These are phyloP conservation scores for Magnolia changhungtana DNA, from an alignment of 164 flowering plant species.

Conservation along the genomic window DNA sequence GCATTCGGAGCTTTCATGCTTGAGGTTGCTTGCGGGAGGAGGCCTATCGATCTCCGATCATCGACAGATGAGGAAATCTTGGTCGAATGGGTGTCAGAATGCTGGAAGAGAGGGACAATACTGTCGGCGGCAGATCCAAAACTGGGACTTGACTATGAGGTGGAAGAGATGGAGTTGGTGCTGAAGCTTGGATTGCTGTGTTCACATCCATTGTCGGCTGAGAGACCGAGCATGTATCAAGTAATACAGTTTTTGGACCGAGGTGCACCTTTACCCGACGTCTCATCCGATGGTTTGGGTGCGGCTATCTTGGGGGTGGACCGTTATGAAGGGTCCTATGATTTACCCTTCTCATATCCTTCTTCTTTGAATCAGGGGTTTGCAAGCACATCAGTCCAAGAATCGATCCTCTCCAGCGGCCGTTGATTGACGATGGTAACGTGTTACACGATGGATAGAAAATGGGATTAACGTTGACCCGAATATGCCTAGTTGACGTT, in stretches of 20 bases:
- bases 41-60: background rate
- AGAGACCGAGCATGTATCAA: constrained; percentile 18
- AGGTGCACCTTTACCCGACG: background rate
- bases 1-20: background rate
- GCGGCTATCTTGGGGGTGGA: background rate
- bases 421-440: background rate
- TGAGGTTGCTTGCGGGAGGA: background rate
- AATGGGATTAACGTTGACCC: no score
- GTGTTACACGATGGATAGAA: no score
- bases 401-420: background rate
- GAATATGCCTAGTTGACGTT: no score
- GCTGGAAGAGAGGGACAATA: constrained; percentile 12
- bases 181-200: constrained; percentile 23
- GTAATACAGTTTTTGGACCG: constrained; percentile 14
- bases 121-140: constrained; percentile 15
- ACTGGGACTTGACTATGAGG: constrained; percentile 10
- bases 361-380: background rate
- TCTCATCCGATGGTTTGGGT: background rate
- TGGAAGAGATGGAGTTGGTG: constrained; percentile 20
- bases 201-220: constrained; percentile 5
- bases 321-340: background rate
- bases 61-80: constrained; percentile 35
- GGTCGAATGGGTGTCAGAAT: constrained; percentile 13
- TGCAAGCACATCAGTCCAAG: background rate
- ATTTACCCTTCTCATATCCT: background rate